Conservation (phyloP, 306 rosid species). For the Parietaria judaica region DNA sequence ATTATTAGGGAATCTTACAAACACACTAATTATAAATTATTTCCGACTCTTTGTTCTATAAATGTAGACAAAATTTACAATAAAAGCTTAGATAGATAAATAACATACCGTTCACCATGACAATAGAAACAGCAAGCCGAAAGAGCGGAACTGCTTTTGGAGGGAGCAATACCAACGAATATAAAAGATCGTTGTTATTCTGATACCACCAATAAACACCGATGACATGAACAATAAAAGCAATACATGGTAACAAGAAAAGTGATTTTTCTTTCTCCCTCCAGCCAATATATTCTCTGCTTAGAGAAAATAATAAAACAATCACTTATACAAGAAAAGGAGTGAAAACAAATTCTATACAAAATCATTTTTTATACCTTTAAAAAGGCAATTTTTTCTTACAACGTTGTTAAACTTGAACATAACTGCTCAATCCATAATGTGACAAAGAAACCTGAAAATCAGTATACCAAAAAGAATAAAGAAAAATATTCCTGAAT, state of each 20-base stretch:
- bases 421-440: conserved; percentile 77
- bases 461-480: conserved; percentile 1
- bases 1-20: too few species aligned
- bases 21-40: too few species aligned
- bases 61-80: too few species aligned
- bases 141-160: conserved; percentile 89
- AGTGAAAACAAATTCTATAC: background rate
- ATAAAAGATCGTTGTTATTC: conserved; percentile 73
- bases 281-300: conserved; percentile 26
- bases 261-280: conserved; percentile 92
- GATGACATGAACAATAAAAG: conserved; percentile 66
- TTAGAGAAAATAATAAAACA: conserved; percentile 11
- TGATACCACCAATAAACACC: conserved; percentile 97
- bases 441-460: conserved; percentile 47
- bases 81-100: conserved; percentile 1
- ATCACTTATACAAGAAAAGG: background rate
- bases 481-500: background rate
- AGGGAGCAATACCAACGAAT: conserved; percentile 85
- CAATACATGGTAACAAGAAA: conserved; percentile 69
- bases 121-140: conserved; percentile 88
- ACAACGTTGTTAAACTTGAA: conserved; percentile 79
- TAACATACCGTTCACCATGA: conserved; percentile 82
- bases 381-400: conserved; percentile 51
- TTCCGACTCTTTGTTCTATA: too few species aligned
- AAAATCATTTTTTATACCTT: background rate